Base-by-base conservation (phyloP, 768 basidiomycete genomes). In the Holtermannia corniformis region DNA sequence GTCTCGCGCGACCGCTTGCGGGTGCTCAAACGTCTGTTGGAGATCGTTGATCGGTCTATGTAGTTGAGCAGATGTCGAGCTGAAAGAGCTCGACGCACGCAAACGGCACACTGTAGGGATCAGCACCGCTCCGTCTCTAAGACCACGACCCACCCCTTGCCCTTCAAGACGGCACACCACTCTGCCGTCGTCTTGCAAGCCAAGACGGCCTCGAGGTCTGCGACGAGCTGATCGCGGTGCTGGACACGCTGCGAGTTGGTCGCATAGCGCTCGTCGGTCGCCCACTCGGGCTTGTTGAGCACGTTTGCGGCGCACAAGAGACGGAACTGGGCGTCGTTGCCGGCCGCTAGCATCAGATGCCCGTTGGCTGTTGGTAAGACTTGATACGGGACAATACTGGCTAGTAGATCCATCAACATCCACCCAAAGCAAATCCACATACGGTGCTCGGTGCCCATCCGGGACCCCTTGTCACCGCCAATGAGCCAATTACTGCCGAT, bases 401-500 rank as follows among this genome's bases (percentile, higher is more conserved):
- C 46, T 47, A 24, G 4, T 16, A 11, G n/a, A n/a, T n/a, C n/a
- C n/a, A n/a, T n/a, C n/a, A n/a, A 4, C 19, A 47, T 5, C 16
- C 43, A 4, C 11, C 4, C 46, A 21, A 10, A 21, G 21, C 19
- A 16, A 47, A 24, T 22, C 10, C 10, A 7, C 43, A 7, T 20
- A 47, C 46, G 87, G 70, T 96, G 92, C 0, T 86, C 81, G 24
- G 92, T 95, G n/a, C 92, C 92, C 70, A 88, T 82, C 50, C 92
- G 77, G 26, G 78, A 77, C 21, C 85, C 92, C 70, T 91, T 87
- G 69, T 83, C 74, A 14, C 84, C 86, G 11, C 86, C 80, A 50
- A 95, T 84, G 50, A 96, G 81, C 75, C 87, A 93, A 74, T 92
- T 93, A 14, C 87, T 88, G 2, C 86, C 91, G 54, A 95, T 87